phyloP scores from a whole-genome alignment of 2,329 filamentous ascomycete genomes.

The Colletotrichum horii region DNA sequence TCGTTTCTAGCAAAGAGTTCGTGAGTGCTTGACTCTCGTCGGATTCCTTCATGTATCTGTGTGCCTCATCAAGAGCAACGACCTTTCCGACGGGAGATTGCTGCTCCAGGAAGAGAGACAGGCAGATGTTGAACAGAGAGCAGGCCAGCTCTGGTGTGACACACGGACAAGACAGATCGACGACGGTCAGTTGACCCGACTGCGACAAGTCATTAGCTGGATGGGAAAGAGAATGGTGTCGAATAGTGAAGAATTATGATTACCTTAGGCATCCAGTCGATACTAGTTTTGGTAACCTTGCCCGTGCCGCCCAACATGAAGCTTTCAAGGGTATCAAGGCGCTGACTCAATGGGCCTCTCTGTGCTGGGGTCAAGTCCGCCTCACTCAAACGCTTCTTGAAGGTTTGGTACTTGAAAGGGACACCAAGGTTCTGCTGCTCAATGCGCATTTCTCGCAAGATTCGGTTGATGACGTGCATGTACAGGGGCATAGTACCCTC shows the following conservation, averaged over 20 bases:
- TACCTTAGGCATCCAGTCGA: slow-evolving; percentile 33
- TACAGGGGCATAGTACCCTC: slow-evolving; percentile 57
- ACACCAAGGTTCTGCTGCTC: slow-evolving; percentile 40
- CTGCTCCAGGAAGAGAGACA: slow-evolving; percentile 69
- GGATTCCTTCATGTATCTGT: slow-evolving; percentile 73
- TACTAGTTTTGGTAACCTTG: neutral
- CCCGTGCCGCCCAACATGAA: slow-evolving; percentile 52
- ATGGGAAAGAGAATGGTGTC: neutral
- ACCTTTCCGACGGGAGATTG: slow-evolving; percentile 57
- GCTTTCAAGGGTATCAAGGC: slow-evolving; percentile 67
- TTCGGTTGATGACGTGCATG: slow-evolving; percentile 57
- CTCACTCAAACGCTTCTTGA: slow-evolving; percentile 40
- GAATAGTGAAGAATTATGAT: neutral
- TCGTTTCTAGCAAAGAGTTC: slow-evolving; percentile 63
- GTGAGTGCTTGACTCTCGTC: slow-evolving; percentile 64
- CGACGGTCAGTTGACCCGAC: slow-evolving; percentile 63
- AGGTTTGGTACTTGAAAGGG: slow-evolving; percentile 55
- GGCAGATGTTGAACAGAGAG: slow-evolving; percentile 73
- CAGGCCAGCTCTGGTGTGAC: slow-evolving; percentile 72
- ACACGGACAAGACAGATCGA: slow-evolving; percentile 78
- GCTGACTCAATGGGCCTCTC: slow-evolving; percentile 58
- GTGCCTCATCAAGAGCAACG: slow-evolving; percentile 77
- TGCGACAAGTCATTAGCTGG: slow-evolving; percentile 10
- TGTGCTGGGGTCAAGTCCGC: slow-evolving; percentile 55
- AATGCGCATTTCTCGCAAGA: slow-evolving; percentile 61